Conservation (phyloP, 2,329 filamentous ascomycete species). For the Pyricularia grisea region DNA sequence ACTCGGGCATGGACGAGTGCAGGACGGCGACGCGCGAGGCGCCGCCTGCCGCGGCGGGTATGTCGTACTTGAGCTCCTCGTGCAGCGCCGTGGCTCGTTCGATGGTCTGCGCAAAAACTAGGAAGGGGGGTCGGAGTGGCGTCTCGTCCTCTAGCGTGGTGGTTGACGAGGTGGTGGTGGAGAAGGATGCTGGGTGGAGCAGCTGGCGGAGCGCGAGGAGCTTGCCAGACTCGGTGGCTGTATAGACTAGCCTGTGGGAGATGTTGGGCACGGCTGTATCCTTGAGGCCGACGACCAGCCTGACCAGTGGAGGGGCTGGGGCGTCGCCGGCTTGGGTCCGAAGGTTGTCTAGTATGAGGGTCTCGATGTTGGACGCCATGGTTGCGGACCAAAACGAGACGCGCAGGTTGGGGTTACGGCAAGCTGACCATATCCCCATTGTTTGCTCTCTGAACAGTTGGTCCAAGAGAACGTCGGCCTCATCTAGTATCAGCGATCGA, state of each 20-base stretch:
- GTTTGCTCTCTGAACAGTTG: constrained; percentile 86
- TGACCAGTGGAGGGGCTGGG: constrained; percentile 49
- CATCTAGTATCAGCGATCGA: constrained; percentile 71
- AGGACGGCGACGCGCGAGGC: constrained; percentile 78
- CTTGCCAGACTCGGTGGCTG: constrained; percentile 88
- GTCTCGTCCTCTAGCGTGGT: constrained; percentile 29
- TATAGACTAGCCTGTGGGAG: constrained; percentile 79
- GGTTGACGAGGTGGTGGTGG: neutral
- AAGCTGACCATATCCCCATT: constrained; percentile 71
- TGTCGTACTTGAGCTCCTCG: constrained; percentile 88
- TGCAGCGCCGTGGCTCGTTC: constrained; percentile 80
- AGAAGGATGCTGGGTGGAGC: constrained; percentile 58
- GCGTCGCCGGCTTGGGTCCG: constrained; percentile 16
- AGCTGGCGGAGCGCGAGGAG: constrained; percentile 85
- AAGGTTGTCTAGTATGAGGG: constrained; percentile 62
- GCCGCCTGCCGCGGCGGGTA: constrained; percentile 79
- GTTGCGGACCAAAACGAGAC: constrained; percentile 92
- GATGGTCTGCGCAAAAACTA: constrained; percentile 96
- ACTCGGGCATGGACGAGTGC: constrained; percentile 75
- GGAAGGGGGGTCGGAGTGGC: constrained; percentile 72
- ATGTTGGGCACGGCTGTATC: constrained; percentile 93
- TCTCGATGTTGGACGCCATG: constrained; percentile 88
- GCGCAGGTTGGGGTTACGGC: constrained; percentile 58
- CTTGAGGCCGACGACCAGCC: constrained; percentile 91
- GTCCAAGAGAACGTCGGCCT: constrained; percentile 91